Base-by-base conservation (phyloP, 192 early-diverging fungal genomes). In the Coemansia aciculifera region DNA sequence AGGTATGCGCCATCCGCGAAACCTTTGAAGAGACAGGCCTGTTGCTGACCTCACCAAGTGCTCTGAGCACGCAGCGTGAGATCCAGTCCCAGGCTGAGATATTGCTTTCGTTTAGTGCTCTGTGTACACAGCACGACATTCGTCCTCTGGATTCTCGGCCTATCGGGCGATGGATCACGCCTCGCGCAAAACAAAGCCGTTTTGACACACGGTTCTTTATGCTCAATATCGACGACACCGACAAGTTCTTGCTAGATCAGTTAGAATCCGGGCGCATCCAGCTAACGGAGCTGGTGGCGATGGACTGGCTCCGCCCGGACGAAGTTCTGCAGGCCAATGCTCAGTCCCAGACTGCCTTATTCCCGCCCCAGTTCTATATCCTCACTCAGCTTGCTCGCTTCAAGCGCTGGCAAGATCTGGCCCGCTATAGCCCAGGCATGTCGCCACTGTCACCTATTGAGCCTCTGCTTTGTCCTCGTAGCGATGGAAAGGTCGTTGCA, bases 1-100 rank as follows among this genome's bases (percentile, higher is more conserved):
- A 78, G 31, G 75, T 87, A 15, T 91, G 89, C 61, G 92, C 92
- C 1, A 75, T 91, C 19, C 86, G 92, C 43, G 90, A 95, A 73
- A 92, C 94, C 0, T 90, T 87, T 69, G 94, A 95, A 72, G 94
- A 95, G 68, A 87, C 87, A 17, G 92, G 92, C 0, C 67, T 94
- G 23, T 66, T 89, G 17, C 71, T 95, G 9, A 69, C 80, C n/a
- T 66, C 80, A 7, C 71, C 86, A 31, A 68, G 69, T 9, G 23
- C 5, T 43, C 63, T 65, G 68, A 0, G 38, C 67, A 19, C 36
- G 67, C 6, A 36, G 75, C 1, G 43, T 49, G 8, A 3, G 64
- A 67, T 8, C 40, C 71, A 24, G 75, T 74, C 56, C 62, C 71
- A 39, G 27, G 74, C 19, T 4, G 5, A 19, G 11, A 3, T 68